Percentiles rank a stretch among this genome's conserved stretches.
These are phyloP conservation scores for Viridothelium virens DNA, from an alignment of 495 filamentous ascomycete genomes.

Conservation along the genomic window DNA sequence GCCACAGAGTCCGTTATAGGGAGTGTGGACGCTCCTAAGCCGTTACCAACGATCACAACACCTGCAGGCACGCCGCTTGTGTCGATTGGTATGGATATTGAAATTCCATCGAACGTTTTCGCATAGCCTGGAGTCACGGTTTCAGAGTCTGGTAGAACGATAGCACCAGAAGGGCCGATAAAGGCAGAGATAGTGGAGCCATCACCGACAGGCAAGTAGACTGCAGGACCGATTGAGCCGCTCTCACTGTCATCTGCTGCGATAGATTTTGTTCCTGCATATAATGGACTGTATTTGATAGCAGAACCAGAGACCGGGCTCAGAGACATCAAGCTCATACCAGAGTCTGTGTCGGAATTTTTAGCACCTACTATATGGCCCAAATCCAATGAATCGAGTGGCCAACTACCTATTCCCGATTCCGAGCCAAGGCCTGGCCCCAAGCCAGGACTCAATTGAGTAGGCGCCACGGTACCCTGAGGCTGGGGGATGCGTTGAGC, in stretches of 20 bases:
- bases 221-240: background rate
- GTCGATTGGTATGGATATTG: background rate
- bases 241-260: background rate
- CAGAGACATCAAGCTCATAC: background rate
- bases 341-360: background rate
- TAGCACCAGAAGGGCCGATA: background rate
- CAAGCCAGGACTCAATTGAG: background rate
- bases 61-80: background rate
- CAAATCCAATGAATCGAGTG: background rate
- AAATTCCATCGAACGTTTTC: background rate
- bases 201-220: background rate
- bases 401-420: background rate
- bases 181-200: background rate
- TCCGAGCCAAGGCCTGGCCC: background rate
- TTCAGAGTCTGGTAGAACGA: background rate
- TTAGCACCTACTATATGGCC: background rate
- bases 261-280: background rate
- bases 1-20: background rate
- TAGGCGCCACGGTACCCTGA: background rate
- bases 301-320: background rate
- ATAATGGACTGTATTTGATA: background rate
- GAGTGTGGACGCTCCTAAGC: background rate
- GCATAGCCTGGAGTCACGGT: slow-evolving; percentile 2
- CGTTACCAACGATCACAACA: background rate
- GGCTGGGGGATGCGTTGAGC: background rate